Evolutionary conservation across 2,329 filamentous ascomycete genomes (phyloP).

Genomic region (Penicillium fuscoglaucum): DNA sequence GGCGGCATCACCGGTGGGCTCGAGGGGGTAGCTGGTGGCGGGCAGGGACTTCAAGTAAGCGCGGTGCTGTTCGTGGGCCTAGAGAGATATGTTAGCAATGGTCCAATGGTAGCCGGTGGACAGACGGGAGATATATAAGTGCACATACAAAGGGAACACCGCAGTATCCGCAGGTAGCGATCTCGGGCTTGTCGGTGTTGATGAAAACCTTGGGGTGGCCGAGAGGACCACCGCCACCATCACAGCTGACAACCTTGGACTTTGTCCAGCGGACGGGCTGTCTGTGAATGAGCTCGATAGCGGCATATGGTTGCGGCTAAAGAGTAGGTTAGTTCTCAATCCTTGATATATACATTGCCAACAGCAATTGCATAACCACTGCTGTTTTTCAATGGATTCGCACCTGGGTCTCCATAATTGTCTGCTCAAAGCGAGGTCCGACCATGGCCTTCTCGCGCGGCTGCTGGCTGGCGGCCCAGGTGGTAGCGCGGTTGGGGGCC

Average conservation of each 20-base stretch:
- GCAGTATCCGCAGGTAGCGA: constrained; percentile 87
- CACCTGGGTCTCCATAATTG: constrained; percentile 89
- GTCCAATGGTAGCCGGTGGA: background rate
- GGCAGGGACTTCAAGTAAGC: constrained; percentile 80
- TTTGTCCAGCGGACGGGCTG: constrained; percentile 93
- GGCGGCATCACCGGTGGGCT: constrained; percentile 58
- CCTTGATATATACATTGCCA: background rate
- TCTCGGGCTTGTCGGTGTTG: constrained; percentile 96
- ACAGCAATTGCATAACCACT: constrained; percentile 2
- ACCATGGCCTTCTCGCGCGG: constrained; percentile 81
- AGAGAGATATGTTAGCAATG: constrained; percentile 1
- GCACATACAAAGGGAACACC: constrained; percentile 82
- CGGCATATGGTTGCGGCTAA: constrained; percentile 83
- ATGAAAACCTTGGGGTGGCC: constrained; percentile 95
- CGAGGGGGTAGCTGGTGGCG: constrained; percentile 77
- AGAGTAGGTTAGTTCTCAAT: constrained; percentile 6
- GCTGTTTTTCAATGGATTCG: constrained; percentile 29
- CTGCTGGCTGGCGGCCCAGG: constrained; percentile 86
- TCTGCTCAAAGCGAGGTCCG: constrained; percentile 96
- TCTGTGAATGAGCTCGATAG: constrained; percentile 94
- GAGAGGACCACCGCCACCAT: constrained; percentile 85
- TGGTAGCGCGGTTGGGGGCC: constrained; percentile 77
- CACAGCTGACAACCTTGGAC: constrained; percentile 77
- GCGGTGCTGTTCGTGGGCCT: constrained; percentile 91
- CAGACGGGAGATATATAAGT: constrained; percentile 2